Percentiles rank a stretch among this genome's conserved stretches.
Conservation (phyloP, 306 rosid genomes). For the Crataegus laevigata region DNA sequence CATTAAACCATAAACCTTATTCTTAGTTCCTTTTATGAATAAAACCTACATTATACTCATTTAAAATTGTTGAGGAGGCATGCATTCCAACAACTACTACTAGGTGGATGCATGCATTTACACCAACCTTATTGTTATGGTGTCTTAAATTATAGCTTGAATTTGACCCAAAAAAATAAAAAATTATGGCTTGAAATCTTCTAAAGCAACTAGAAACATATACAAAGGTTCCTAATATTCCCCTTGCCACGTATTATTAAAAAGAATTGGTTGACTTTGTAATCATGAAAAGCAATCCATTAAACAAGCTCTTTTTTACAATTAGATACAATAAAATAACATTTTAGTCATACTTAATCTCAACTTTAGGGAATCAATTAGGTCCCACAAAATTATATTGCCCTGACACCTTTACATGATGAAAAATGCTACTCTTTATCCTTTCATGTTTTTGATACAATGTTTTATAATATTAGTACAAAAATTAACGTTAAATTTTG, state of each 20-base stretch:
- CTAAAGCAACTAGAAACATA: background rate
- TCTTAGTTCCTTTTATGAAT: no score
- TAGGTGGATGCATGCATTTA: no score
- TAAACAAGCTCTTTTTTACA: background rate
- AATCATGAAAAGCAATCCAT: conserved; percentile 16
- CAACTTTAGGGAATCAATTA: conserved; percentile 8
- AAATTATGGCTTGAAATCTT: background rate
- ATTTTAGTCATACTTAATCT: conserved; percentile 15
- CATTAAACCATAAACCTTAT: no score
- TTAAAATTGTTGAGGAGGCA: no score
- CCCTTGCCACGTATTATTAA: background rate
- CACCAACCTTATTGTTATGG: background rate
- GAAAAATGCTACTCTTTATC: no score
- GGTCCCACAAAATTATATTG: conserved; percentile 13
- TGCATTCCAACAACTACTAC: no score
- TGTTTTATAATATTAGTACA: no score
- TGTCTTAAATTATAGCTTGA: background rate
- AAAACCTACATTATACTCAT: no score
- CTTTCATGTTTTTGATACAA: no score
- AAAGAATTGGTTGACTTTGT: conserved; percentile 21
- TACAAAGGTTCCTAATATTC: background rate
- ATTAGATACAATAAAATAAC: background rate
- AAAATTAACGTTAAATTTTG: no score
- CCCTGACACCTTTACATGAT: conserved; percentile 13
- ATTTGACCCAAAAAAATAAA: background rate